phyloP scores from a whole-genome alignment of 805 yeast species.

The Wickerhamomyces ciferrii region DNA sequence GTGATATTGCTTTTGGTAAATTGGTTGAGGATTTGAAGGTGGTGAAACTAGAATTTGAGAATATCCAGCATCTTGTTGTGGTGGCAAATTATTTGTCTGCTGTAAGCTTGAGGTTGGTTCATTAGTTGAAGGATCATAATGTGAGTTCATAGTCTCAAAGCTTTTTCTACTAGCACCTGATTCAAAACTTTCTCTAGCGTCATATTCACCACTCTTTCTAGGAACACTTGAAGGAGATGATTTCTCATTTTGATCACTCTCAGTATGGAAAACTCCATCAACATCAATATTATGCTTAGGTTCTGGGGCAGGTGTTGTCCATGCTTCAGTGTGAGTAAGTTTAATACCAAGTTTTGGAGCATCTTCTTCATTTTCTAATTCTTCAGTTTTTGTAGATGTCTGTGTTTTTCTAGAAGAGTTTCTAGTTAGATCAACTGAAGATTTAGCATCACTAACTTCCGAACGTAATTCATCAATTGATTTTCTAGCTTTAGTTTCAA shows the following conservation, averaged over 20 bases:
- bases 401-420: conserved; percentile 2
- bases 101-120: neutral
- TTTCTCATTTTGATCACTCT: neutral
- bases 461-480: neutral
- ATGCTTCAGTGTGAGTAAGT: conserved; percentile 17
- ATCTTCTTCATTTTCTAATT: neutral
- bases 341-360: conserved; percentile 9
- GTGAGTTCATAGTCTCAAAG: neutral
- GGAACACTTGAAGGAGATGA: neutral
- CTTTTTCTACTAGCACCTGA: neutral
- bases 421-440: neutral
- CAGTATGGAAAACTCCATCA: conserved; percentile 18
- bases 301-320: conserved; percentile 8
- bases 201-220: neutral
- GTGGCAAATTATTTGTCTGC: neutral
- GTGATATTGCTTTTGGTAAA: neutral
- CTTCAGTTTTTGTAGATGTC: neutral
- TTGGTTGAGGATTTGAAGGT: neutral
- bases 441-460: neutral
- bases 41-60: neutral
- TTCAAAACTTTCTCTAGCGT: neutral
- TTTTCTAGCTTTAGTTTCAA: neutral
- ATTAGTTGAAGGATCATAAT: neutral
- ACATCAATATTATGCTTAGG: conserved; percentile 2
- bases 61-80: neutral